Percentiles rank a stretch among this genome's conserved stretches.
Evolutionary conservation across 805 yeast genomes (phyloP).

Genomic region (Candida stauntonica): DNA sequence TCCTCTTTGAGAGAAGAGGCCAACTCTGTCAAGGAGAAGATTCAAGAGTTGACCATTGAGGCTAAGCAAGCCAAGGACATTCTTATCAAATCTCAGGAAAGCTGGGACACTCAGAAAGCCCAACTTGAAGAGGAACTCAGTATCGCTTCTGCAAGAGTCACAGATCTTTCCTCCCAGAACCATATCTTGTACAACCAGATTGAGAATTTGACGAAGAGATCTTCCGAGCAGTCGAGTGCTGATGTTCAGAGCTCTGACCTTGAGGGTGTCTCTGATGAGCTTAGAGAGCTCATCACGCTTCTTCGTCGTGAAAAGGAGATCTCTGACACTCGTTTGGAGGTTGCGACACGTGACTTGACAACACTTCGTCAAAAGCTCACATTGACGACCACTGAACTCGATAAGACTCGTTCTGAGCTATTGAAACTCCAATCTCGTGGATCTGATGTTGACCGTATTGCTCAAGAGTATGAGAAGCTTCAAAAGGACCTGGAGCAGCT

Average conservation of each 20-base stretch:
- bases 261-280: conserved; percentile 27
- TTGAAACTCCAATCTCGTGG: conserved; percentile 33
- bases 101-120: conserved; percentile 42
- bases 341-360: conserved; percentile 48
- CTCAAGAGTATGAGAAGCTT: conserved; percentile 41
- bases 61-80: conserved; percentile 30
- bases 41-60: conserved; percentile 25
- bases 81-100: conserved; percentile 35
- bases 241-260: conserved; percentile 5
- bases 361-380: conserved; percentile 48
- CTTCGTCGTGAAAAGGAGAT: conserved; percentile 75
- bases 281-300: conserved; percentile 52
- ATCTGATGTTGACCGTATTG: conserved; percentile 19
- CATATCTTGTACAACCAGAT: conserved; percentile 63
- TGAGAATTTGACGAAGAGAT: conserved; percentile 35
- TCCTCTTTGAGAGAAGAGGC: conserved; percentile 37
- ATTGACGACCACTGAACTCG: conserved; percentile 45
- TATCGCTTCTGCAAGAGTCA: conserved; percentile 39
- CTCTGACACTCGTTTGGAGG: conserved; percentile 53
- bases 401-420: conserved; percentile 46
- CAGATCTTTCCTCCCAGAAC: conserved; percentile 65
- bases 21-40: conserved; percentile 27
- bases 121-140: conserved; percentile 45
- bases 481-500: conserved; percentile 54
- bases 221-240: background rate